A percentile compares a stretch with the other conserved stretches of the same genome.
These are phyloP conservation scores for Lanmaoa rubissima DNA, from an alignment of 768 basidiomycete genomes.

Conservation along the genomic window DNA sequence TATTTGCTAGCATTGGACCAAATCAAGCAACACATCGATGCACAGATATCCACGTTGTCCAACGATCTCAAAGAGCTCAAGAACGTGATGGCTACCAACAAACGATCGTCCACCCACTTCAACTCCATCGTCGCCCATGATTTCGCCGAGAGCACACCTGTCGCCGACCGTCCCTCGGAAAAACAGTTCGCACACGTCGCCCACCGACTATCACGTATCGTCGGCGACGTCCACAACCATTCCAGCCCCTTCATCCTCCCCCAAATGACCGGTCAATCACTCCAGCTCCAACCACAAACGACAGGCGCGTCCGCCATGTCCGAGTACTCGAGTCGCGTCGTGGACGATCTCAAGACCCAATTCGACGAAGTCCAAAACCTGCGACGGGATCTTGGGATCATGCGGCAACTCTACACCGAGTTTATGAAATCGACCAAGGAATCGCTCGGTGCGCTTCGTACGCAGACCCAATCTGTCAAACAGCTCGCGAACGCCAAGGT, in stretches of 20 bases:
- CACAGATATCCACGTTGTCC: constrained; percentile 80
- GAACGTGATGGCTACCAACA: constrained; percentile 53
- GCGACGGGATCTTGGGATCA: constrained; percentile 87
- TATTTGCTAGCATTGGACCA: constrained; percentile 81
- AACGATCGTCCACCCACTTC: constrained; percentile 49
- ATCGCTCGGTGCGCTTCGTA: constrained; percentile 70
- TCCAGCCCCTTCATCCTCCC: constrained; percentile 43
- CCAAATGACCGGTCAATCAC: constrained; percentile 66
- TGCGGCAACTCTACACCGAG: constrained; percentile 93
- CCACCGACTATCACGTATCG: constrained; percentile 69
- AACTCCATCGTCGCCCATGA: constrained; percentile 52
- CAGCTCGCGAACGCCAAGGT: constrained; percentile 80
- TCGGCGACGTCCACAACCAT: constrained; percentile 42
- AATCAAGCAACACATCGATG: constrained; percentile 96
- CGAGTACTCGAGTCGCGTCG: constrained; percentile 71
- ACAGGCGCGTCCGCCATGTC: constrained; percentile 74
- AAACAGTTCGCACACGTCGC: constrained; percentile 72
- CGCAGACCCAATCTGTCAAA: constrained; percentile 85
- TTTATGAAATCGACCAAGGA: constrained; percentile 92
- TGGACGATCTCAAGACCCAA: constrained; percentile 83
- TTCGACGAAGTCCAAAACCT: constrained; percentile 95
- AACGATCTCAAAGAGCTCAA: constrained; percentile 91
- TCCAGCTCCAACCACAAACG: constrained; percentile 58
- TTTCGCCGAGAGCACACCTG: constrained; percentile 64
- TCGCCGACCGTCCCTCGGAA: constrained; percentile 67